Base-by-base conservation (phyloP, 495 filamentous ascomycete genomes). In the Aspergillus heteromorphus region DNA sequence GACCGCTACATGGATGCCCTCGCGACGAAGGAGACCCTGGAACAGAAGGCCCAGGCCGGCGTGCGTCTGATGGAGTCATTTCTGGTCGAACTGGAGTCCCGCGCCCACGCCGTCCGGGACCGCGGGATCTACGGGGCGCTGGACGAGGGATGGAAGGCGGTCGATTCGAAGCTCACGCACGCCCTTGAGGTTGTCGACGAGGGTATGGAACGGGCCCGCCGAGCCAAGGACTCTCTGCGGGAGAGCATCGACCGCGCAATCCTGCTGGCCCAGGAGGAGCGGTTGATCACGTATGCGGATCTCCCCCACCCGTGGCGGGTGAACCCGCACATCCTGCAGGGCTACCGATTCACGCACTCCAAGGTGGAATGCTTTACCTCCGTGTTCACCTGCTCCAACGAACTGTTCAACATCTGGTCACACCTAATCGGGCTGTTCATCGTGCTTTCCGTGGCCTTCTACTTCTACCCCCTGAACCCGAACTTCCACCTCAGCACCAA, bases 381-480 rank as follows among this genome's bases (percentile, higher is more conserved):
- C 5, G 81, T 88, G 51, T 90, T 97, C 64, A 74, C 79, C 25
- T 77, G 91, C 57, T 92, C 87, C 49, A 99, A 99, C 68, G 93
- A 99, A 70, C 77, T 87, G 45, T 86, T 97, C 72, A 99, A 99
- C 70, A 99, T 99, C 63, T 99, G 95, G 95, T 89, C 91, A 11
- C 93, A 99, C 66, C 78, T 85, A 9, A 79, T 99, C 34, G 93
- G 93, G 11, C 78, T 99, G 29, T 58, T 97, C 27, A 75, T 96
- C 56, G 87, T 99, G 38, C 77, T 97, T 9, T 75, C 91, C 18
- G 83, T 97, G 45, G 93, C 93, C 34, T 95, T 99, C 65, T 95
- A 97, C 77, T 93, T 96, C 73, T 99, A 97, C 70, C 93, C 93
- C 3, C 79, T 82, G 18, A 88, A 84, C 54, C 79, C 85, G 67